Evolutionary conservation across 805 yeast genomes (phyloP).

Genomic region (Kodamaea jinghongensis): DNA sequence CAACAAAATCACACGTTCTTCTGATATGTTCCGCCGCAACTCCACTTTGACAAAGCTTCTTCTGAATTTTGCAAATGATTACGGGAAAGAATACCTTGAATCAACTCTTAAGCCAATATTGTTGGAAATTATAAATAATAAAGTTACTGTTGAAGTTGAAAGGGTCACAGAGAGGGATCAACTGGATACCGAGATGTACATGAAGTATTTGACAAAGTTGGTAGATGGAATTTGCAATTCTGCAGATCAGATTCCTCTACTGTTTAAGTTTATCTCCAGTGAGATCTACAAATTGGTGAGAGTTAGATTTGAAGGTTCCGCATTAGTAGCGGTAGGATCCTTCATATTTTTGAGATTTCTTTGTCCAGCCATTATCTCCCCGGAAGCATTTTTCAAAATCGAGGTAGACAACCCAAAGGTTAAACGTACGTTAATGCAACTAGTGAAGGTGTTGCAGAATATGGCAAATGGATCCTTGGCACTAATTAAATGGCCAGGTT

Average conservation of each 20-base stretch:
- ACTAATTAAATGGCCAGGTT: constrained; percentile 61
- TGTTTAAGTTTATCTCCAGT: constrained; percentile 68
- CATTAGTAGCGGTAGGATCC: constrained; percentile 73
- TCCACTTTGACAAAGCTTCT: constrained; percentile 78
- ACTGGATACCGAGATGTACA: constrained; percentile 45
- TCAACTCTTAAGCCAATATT: constrained; percentile 55
- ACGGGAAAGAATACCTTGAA: constrained; percentile 59
- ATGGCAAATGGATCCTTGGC: constrained; percentile 79
- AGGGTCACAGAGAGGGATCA: constrained; percentile 36
- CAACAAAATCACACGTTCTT: constrained; percentile 52
- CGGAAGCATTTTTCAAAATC: constrained; percentile 54
- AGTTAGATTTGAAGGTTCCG: constrained; percentile 60
- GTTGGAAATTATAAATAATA: constrained; percentile 45
- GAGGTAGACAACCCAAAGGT: constrained; percentile 28
- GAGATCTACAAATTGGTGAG: constrained; percentile 58
- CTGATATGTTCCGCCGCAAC: constrained; percentile 76
- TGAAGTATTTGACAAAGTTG: constrained; percentile 52
- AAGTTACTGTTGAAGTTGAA: constrained; percentile 64
- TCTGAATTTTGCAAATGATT: constrained; percentile 65
- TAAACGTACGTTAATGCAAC: constrained; percentile 68
- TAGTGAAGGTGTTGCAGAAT: constrained; percentile 82
- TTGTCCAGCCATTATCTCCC: constrained; percentile 89
- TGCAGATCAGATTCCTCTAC: constrained; percentile 59
- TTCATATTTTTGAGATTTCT: constrained; percentile 76
- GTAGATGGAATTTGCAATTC: constrained; percentile 61